Conservation (phyloP, 2,329 filamentous ascomycete genomes). For the Aspergillus intermedius region DNA sequence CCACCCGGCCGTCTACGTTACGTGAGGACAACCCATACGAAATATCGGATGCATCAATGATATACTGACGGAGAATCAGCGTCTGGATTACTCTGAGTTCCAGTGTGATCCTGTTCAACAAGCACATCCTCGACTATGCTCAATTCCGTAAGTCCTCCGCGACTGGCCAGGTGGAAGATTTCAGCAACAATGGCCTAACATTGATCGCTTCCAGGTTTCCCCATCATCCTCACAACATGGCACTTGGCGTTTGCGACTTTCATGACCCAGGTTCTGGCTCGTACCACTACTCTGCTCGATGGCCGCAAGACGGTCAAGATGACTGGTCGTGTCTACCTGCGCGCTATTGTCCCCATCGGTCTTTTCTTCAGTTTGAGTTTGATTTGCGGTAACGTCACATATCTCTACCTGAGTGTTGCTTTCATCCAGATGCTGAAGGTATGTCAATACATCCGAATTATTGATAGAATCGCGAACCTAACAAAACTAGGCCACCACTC, state of each 20-base stretch:
- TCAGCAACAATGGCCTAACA: constrained; percentile 21
- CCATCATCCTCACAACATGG: constrained; percentile 80
- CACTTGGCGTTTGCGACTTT: constrained; percentile 88
- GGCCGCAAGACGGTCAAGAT: constrained; percentile 95
- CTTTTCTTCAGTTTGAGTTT: constrained; percentile 92
- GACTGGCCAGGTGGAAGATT: not conserved
- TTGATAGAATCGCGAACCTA: not conserved
- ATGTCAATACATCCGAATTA: constrained; percentile 21
- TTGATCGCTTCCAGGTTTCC: constrained; percentile 14
- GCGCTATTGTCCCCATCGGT: constrained; percentile 89
- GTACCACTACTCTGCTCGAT: constrained; percentile 83
- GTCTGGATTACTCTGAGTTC: constrained; percentile 90
- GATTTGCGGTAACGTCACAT: constrained; percentile 93
- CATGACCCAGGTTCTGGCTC: constrained; percentile 89
- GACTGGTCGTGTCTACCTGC: constrained; percentile 87
- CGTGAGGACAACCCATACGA: constrained; percentile 34
- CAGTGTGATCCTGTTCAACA: constrained; percentile 97
- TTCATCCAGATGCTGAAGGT: constrained; percentile 99
- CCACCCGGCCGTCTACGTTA: constrained; percentile 81
- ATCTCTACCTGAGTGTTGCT: constrained; percentile 86
- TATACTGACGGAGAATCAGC: constrained; percentile 43
- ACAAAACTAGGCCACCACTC: constrained; percentile 67
- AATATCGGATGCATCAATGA: not conserved
- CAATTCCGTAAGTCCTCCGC: constrained; percentile 62
- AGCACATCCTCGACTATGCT: constrained; percentile 85